Conservation (phyloP, 2,329 filamentous ascomycete genomes). For the Penicillium aurantiogriseum region DNA sequence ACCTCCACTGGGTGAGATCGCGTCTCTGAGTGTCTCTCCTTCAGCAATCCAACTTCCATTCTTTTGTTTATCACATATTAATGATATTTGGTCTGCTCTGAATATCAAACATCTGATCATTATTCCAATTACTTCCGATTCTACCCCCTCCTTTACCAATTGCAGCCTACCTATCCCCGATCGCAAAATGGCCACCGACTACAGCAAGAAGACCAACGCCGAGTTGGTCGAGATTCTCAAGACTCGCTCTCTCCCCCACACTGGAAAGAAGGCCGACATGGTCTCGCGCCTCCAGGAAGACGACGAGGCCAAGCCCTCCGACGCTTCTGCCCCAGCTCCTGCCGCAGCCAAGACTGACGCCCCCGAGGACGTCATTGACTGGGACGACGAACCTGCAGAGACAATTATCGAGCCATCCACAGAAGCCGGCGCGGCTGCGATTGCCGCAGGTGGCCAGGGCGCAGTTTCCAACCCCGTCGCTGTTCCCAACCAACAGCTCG, state of each 20-base stretch:
- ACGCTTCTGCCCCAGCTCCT: slow-evolving; percentile 22
- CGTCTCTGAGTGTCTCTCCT: background rate
- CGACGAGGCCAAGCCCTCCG: slow-evolving; percentile 34
- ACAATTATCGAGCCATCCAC: slow-evolving; percentile 31
- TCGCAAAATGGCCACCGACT: slow-evolving; percentile 43
- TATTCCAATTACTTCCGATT: background rate
- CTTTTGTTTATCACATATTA: slow-evolving; percentile 1
- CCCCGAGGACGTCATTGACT: slow-evolving; percentile 47
- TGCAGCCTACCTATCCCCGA: background rate
- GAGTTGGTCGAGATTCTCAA: slow-evolving; percentile 52
- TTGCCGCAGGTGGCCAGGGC: slow-evolving; percentile 41
- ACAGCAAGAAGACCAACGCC: slow-evolving; percentile 51
- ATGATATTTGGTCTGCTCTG: background rate
- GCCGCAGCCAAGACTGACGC: slow-evolving; percentile 29
- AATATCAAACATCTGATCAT: background rate
- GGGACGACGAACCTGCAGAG: slow-evolving; percentile 41
- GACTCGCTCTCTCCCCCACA: slow-evolving; percentile 47
- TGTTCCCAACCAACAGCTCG: slow-evolving; percentile 42
- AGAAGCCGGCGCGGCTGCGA: slow-evolving; percentile 33
- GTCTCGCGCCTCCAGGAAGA: slow-evolving; percentile 48
- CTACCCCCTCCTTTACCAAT: background rate
- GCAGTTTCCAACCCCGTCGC: slow-evolving; percentile 39
- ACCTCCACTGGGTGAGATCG: background rate
- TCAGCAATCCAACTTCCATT: slow-evolving; percentile 1
- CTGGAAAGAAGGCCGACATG: slow-evolving; percentile 52